A percentile compares a stretch with the other conserved stretches of the same genome.
phyloP scores from a whole-genome alignment of 495 filamentous ascomycete genomes.

The Xylaria bambusicola region DNA sequence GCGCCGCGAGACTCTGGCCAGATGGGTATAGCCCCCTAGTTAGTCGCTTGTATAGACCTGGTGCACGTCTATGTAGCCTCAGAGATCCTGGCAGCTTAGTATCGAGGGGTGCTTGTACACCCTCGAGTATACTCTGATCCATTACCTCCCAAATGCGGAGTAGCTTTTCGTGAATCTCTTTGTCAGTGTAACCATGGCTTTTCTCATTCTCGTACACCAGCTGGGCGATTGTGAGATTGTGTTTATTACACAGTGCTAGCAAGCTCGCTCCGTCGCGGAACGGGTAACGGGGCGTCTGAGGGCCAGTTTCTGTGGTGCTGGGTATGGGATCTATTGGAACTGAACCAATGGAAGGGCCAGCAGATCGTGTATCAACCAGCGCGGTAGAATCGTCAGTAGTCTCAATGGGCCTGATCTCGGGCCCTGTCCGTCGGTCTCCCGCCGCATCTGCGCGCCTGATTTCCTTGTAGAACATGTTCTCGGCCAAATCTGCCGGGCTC shows the following conservation, averaged over 20 bases:
- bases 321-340: slow-evolving; percentile 14
- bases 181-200: slow-evolving; percentile 37
- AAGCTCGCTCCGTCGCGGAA: slow-evolving; percentile 37
- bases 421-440: slow-evolving; percentile 34
- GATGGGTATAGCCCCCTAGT: slow-evolving; percentile 37
- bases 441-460: slow-evolving; percentile 36
- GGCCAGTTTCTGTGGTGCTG: slow-evolving; percentile 16
- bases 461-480: slow-evolving; percentile 42
- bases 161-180: slow-evolving; percentile 35
- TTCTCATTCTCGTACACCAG: slow-evolving; percentile 42
- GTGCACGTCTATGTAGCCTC: slow-evolving; percentile 38
- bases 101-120: slow-evolving; percentile 35
- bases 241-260: slow-evolving; percentile 35
- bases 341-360: slow-evolving; percentile 10
- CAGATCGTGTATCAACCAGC: slow-evolving; percentile 9
- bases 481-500: slow-evolving; percentile 35
- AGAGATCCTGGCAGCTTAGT: slow-evolving; percentile 34
- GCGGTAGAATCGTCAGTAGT: slow-evolving; percentile 22
- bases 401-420: slow-evolving; percentile 28
- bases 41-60: slow-evolving; percentile 34
- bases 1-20: slow-evolving; percentile 5
- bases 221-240: slow-evolving; percentile 40
- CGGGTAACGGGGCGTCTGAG: slow-evolving; percentile 33
- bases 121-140: slow-evolving; percentile 40
- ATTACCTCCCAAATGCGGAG: slow-evolving; percentile 41